phyloP scores from a whole-genome alignment of 1,284 basidiomycete genomes.

The Athelia psychrophila region DNA sequence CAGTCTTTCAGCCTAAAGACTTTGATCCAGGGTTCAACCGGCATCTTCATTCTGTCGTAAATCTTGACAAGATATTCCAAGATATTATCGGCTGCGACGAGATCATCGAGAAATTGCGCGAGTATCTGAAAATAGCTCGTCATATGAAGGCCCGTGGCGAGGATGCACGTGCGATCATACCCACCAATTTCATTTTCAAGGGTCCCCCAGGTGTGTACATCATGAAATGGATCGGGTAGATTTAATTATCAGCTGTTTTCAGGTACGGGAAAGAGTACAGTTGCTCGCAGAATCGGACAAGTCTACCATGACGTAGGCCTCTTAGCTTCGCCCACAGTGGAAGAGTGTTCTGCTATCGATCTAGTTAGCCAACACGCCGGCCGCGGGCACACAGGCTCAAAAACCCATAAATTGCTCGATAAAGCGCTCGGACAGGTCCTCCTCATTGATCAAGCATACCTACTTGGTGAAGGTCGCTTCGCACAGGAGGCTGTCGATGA shows the following conservation, averaged over 20 bases:
- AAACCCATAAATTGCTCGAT: conserved; percentile 26
- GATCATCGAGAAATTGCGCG: conserved; percentile 42
- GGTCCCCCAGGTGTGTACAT: conserved; percentile 54
- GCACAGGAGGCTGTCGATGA: conserved; percentile 21
- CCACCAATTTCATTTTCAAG: conserved; percentile 69
- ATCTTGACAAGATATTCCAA: conserved; percentile 54
- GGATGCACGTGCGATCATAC: conserved; percentile 47
- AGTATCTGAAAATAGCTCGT: conserved; percentile 50
- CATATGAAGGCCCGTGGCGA: conserved; percentile 38
- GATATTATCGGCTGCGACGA: conserved; percentile 60
- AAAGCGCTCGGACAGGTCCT: conserved; percentile 30
- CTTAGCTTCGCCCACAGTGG: conserved; percentile 13
- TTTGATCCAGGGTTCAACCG: conserved; percentile 62
- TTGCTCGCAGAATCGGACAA: conserved; percentile 12
- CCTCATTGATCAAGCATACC: conserved; percentile 33
- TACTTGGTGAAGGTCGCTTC: conserved; percentile 20
- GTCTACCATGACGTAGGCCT: conserved; percentile 19
- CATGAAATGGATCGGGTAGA: conserved; percentile 3
- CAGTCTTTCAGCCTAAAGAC: conserved; percentile 54
- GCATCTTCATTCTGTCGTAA: conserved; percentile 38
- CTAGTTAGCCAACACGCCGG: conserved; percentile 22
- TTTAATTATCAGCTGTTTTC: not conserved
- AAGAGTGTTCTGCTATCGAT: conserved; percentile 18
- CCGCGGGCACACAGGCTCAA: conserved; percentile 34
- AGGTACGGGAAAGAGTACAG: conserved; percentile 18